Percentiles rank a stretch among this genome's conserved stretches.
These are phyloP conservation scores for Glaciozyma antarctica DNA, from an alignment of 768 basidiomycete species.

Conservation along the genomic window DNA sequence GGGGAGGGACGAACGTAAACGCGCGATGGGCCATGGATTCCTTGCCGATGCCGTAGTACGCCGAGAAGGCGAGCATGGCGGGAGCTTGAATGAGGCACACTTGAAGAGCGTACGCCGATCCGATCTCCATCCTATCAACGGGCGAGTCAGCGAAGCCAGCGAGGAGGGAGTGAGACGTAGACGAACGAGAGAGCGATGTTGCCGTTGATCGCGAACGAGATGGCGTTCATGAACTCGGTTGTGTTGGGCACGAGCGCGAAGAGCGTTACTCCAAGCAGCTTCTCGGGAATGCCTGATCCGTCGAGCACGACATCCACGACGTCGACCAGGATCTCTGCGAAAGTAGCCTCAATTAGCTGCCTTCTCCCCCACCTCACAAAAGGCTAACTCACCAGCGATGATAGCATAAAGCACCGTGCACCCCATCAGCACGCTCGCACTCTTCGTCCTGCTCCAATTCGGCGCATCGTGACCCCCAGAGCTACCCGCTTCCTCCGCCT, in stretches of 20 bases:
- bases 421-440: conserved; percentile 74
- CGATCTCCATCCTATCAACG: conserved; percentile 56
- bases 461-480: conserved; percentile 89
- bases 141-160: conserved; percentile 3
- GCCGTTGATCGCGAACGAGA: conserved; percentile 90
- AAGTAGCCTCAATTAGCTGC: conserved; percentile 1
- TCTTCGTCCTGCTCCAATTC: conserved; percentile 83
- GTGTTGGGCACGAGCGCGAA: conserved; percentile 98
- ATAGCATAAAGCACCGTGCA: conserved; percentile 90
- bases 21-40: conserved; percentile 76
- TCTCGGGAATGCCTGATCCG: conserved; percentile 88
- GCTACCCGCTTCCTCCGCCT: conserved; percentile 44
- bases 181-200: conserved; percentile 88
- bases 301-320: conserved; percentile 88
- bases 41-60: conserved; percentile 77
- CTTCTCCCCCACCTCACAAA: accelerated
- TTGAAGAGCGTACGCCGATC: conserved; percentile 95
- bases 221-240: conserved; percentile 95
- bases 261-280: conserved; percentile 90
- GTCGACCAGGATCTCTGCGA: conserved; percentile 77
- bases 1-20: conserved; percentile 65
- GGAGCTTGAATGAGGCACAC: conserved; percentile 96
- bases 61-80: conserved; percentile 97
- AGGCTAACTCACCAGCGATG: conserved; percentile 70
- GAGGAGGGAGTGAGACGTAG: background rate